Base-by-base conservation (phyloP, 2,329 filamentous ascomycete genomes). In the Sphaerulina vaccinii region DNA sequence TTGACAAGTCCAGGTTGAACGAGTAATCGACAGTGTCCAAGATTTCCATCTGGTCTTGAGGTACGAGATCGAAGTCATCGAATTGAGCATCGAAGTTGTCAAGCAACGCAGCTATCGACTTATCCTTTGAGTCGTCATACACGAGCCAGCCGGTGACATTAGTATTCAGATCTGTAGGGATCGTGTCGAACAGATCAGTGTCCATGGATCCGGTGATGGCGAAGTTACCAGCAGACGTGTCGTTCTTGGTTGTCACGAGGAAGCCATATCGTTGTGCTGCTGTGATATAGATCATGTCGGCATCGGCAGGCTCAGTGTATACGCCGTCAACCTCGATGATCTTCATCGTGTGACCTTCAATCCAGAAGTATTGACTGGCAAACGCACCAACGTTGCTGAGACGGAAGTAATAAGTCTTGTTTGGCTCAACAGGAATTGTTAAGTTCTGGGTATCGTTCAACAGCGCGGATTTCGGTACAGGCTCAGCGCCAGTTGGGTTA, bases 241-340 rank as follows among this genome's bases (percentile, higher is more conserved):
- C 75, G 42, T 79, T 78, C 62, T 84, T 83, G 5, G 84, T 76
- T 1, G 80, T 79, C 1, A 90, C 62, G 0, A 89, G 68, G 11
- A 86, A 75, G 61, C 84, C 86, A 62, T 88, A 89, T 11, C 87
- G 78, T 64, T 90, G 86, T 0, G 85, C 86, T 1, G 85, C 84
- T 6, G 83, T 78, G 18, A 90, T 73, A 22, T 86, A 84, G 47
- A 90, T 69, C 55, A 82, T 79, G 27, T 79, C 75, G 5, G 83
- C 78, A 1, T 79, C 73, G 3, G 73, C 71, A 0, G 86, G 83
- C 51, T 82, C 75, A 1, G 87, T 80, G 29, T 82, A 79, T 1
- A 84, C 82, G 13, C 86, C 86, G 62, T 90, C 86, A 0, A 87
- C 82, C 65, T 89, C 86, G 8, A 86, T 82, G 39, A 90, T 72